Conservation (phyloP, 2,329 filamentous ascomycete genomes). For the Colletotrichum graminicola region DNA sequence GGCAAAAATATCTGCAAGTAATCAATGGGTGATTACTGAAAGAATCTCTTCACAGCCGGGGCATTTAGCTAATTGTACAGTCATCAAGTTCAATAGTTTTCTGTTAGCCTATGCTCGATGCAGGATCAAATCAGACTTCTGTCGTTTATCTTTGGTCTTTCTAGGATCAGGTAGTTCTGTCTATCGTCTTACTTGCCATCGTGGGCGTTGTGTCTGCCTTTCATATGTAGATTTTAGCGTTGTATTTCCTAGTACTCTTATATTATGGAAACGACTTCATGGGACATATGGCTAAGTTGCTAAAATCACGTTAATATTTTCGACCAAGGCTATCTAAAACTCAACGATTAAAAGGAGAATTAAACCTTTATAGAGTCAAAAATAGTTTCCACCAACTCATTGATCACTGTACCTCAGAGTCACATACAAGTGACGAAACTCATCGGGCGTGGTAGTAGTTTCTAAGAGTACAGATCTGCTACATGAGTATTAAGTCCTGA, state of each 20-base stretch:
- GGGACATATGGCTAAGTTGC: fast-evolving
- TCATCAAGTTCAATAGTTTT: background rate
- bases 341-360: background rate
- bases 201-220: background rate
- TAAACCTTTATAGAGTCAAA: background rate
- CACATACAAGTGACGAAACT: background rate
- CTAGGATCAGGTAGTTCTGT: background rate
- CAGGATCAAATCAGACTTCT: background rate
- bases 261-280: too few relatives aligned
- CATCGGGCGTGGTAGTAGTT: too few relatives aligned
- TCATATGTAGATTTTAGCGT: background rate
- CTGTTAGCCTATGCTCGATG: background rate
- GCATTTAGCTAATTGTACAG: background rate
- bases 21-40: background rate
- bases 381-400: background rate
- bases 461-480: too few relatives aligned
- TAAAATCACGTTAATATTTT: background rate
- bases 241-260: too few relatives aligned
- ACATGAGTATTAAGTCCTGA: too few relatives aligned
- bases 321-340: background rate
- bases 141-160: background rate
- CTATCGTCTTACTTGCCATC: background rate
- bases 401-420: background rate
- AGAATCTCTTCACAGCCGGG: background rate
- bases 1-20: background rate